phyloP scores from a whole-genome alignment of 2,329 filamentous ascomycete species.

The Metarhizium sp. region DNA sequence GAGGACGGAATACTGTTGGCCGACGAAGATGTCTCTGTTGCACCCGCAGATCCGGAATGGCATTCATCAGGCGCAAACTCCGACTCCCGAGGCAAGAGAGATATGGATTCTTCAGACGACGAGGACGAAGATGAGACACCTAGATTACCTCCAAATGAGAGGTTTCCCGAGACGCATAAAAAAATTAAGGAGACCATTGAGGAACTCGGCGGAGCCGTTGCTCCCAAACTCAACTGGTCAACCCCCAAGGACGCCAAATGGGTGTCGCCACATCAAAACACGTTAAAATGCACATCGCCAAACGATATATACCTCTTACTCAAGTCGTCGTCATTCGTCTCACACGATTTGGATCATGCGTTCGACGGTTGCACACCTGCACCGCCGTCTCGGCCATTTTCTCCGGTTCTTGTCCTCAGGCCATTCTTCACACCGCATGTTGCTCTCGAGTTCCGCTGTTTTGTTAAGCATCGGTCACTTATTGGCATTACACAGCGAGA shows the following conservation, averaged over 20 bases:
- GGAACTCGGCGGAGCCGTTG: conserved; percentile 75
- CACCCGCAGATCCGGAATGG: conserved; percentile 48
- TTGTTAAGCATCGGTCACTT: conserved; percentile 73
- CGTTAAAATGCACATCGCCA: conserved; percentile 77
- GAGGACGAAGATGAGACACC: conserved; percentile 37
- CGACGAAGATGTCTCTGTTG: conserved; percentile 48
- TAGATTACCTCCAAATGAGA: conserved; percentile 39
- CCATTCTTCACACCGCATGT: conserved; percentile 86
- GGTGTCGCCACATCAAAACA: conserved; percentile 78
- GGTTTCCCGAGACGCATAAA: conserved; percentile 65
- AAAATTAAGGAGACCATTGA: conserved; percentile 67
- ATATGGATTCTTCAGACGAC: conserved; percentile 33
- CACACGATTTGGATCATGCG: conserved; percentile 86
- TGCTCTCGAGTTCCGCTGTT: conserved; percentile 89
- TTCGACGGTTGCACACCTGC: conserved; percentile 60
- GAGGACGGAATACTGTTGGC: conserved; percentile 89
- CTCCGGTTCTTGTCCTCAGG: conserved; percentile 74
- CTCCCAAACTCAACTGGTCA: conserved; percentile 96
- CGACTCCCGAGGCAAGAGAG: conserved; percentile 18
- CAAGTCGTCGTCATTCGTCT: conserved; percentile 91
- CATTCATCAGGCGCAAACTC: conserved; percentile 23
- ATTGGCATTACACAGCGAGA: conserved; percentile 84
- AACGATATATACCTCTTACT: conserved; percentile 91
- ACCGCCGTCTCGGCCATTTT: conserved; percentile 39
- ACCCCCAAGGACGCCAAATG: conserved; percentile 92